Percentiles rank a stretch among this genome's conserved stretches.
Conservation (phyloP, 768 basidiomycete genomes). For the Suillus sp. region DNA sequence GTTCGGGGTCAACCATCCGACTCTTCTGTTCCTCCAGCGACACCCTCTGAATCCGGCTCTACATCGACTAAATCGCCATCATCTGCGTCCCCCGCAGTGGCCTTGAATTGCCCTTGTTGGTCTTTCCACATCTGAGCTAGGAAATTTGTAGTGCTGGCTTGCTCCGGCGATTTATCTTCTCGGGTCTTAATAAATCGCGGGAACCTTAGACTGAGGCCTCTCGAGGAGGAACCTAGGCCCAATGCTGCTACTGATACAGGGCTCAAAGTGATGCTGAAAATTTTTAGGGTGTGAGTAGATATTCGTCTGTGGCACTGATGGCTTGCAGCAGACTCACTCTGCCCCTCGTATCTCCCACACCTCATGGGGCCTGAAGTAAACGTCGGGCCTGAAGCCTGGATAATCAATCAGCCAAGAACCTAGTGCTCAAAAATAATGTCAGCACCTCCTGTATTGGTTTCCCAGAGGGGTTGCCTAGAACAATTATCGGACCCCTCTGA, state of each 20-base stretch:
- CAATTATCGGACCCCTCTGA: conserved; percentile 55
- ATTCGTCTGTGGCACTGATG: conserved; percentile 4
- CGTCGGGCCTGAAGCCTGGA: conserved; percentile 61
- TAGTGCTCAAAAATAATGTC: conserved; percentile 10
- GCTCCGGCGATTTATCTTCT: conserved; percentile 71
- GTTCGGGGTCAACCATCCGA: conserved; percentile 25
- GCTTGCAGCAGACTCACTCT: conserved; percentile 45
- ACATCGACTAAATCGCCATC: conserved; percentile 65
- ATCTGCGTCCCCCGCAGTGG: conserved; percentile 42
- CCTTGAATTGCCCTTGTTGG: conserved; percentile 50
- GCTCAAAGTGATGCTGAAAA: conserved; percentile 71
- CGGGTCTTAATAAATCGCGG: conserved; percentile 79
- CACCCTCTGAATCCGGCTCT: conserved; percentile 36
- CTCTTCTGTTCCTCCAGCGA: conserved; percentile 27
- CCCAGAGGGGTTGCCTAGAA: conserved; percentile 54
- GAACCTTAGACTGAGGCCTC: conserved; percentile 85
- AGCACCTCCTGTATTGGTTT: conserved; percentile 65
- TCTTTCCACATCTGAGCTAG: conserved; percentile 67
- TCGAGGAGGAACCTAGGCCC: conserved; percentile 53
- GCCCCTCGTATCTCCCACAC: conserved; percentile 91
- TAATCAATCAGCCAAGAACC: conserved; percentile 8
- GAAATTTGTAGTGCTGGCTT: conserved; percentile 73
- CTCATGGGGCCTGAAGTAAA: conserved; percentile 71
- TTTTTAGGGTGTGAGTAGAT: conserved; percentile 14
- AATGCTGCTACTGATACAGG: conserved; percentile 83